These are phyloP conservation scores for Umbelopsis sp. DNA, from an alignment of 192 early-diverging fungal genomes.

Conservation along the genomic window DNA sequence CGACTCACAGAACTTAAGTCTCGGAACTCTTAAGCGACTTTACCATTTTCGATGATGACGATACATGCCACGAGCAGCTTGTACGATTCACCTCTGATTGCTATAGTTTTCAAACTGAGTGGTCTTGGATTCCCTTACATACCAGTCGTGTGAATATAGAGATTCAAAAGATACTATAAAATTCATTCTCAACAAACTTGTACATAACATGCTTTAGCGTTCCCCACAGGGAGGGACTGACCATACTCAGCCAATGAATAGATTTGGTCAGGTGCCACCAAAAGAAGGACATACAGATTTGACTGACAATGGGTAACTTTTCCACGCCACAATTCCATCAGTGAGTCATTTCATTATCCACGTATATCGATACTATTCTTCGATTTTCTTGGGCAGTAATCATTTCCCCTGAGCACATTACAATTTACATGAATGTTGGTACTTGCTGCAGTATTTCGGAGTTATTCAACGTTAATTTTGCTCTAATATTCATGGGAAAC, in stretches of 20 bases:
- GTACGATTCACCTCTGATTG: neutral
- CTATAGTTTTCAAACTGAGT: neutral
- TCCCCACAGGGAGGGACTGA: neutral
- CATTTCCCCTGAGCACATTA: too few species aligned
- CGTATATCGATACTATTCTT: too few species aligned
- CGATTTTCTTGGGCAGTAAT: too few species aligned
- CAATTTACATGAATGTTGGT: too few species aligned
- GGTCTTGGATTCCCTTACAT: neutral
- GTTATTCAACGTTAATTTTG: too few species aligned
- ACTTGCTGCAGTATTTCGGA: too few species aligned
- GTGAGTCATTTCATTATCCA: neutral
- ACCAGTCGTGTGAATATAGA: neutral
- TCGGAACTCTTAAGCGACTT: neutral
- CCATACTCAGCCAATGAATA: neutral
- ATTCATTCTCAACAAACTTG: neutral
- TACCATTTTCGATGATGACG: neutral
- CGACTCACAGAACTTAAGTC: neutral
- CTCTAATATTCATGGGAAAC: too few species aligned
- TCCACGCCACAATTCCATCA: neutral
- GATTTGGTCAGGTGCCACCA: neutral
- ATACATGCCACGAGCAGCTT: neutral
- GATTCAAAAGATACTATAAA: neutral
- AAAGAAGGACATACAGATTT: neutral
- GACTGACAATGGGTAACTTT: neutral
- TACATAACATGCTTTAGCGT: neutral